Evolutionary conservation across 169 alveolate species (phyloP), one percentile per base, ranked within the genome.

Genomic region (Plasmodium reichenowi): DNA sequence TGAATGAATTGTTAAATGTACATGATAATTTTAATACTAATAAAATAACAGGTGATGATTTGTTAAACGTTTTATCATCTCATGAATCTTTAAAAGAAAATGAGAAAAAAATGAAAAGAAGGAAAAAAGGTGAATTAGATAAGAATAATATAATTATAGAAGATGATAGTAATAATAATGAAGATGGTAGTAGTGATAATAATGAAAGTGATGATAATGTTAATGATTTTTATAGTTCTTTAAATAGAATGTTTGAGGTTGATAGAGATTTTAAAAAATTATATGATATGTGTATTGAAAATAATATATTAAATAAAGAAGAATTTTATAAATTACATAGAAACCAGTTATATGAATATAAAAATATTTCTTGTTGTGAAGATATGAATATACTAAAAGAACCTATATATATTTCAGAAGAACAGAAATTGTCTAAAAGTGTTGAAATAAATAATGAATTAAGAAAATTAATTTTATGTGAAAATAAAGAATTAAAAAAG

Each of bases 401-500:
- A 64, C 89, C 89, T 43, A 29, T 78, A 22, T 78, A 47, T 20
- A 78, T 78, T 50, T 48, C 89, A 43, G 89, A 78, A 58, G 89
- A 78, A 78, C 89, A 78, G 47, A 78, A 78, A 13, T 29, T 15
- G 17, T 43, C 48, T 24, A 78, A 78, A 13, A 78, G 56, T 70
- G 89, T 78, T 58, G 89, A 78, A 78, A 78, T 78, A 8, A 78
- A 66, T 47, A 78, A 78, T 64, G 78, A 78, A 50, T 13, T 78
- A 43, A 78, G 89, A 29, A 64, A 26, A 78, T 60, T 78, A 15
- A 78, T 78, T 12, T 47, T 78, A 12, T 63, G 78, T 15, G 89
- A 78, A 58, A 78, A 78, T 70, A 64, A 48, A 59, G 76, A 78
- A 58, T 52, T 78, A 58, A 78, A 78, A 71, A 78, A 78, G 76